Conservation (phyloP, 2,329 filamentous ascomycete species). For the Dothideomycetes sp. region DNA sequence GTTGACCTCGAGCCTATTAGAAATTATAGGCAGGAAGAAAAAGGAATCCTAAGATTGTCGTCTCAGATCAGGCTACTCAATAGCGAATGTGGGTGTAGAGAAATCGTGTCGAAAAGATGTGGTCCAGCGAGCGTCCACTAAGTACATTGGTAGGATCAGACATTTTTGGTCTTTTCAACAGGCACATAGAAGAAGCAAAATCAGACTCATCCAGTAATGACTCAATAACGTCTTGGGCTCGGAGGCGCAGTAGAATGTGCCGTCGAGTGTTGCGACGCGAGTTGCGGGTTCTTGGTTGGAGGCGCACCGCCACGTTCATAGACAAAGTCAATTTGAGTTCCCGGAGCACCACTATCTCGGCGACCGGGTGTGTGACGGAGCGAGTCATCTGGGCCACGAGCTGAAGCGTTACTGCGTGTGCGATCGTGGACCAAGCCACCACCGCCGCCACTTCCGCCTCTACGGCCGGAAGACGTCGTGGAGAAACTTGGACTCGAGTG, state of each 20-base stretch:
- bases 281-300: slow-evolving; percentile 3
- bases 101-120: slow-evolving; percentile 3
- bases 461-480: slow-evolving; percentile 39
- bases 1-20: slow-evolving; percentile 11
- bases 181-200: slow-evolving; percentile 2
- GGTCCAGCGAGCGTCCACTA: not conserved
- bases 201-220: not conserved
- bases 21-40: slow-evolving; percentile 7
- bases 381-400: slow-evolving; percentile 17
- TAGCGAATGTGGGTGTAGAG: slow-evolving; percentile 2
- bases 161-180: not conserved
- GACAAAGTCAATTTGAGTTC: slow-evolving; percentile 12
- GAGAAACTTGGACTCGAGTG: slow-evolving; percentile 45
- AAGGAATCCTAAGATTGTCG: slow-evolving; percentile 3
- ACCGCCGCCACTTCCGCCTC: slow-evolving; percentile 40
- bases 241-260: slow-evolving; percentile 11
- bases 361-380: slow-evolving; percentile 13
- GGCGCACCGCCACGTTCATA: slow-evolving; percentile 2
- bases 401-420: slow-evolving; percentile 55
- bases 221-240: slow-evolving; percentile 4
- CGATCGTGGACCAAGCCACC: slow-evolving; percentile 41
- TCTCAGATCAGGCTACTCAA: slow-evolving; percentile 7
- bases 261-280: not conserved
- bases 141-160: too few relatives aligned
- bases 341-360: slow-evolving; percentile 16